A percentile compares a stretch with the other conserved stretches of the same genome.
These are phyloP conservation scores for Phyllostachys edulis DNA, from an alignment of 176 grass and related monocot genomes.

Conservation along the genomic window DNA sequence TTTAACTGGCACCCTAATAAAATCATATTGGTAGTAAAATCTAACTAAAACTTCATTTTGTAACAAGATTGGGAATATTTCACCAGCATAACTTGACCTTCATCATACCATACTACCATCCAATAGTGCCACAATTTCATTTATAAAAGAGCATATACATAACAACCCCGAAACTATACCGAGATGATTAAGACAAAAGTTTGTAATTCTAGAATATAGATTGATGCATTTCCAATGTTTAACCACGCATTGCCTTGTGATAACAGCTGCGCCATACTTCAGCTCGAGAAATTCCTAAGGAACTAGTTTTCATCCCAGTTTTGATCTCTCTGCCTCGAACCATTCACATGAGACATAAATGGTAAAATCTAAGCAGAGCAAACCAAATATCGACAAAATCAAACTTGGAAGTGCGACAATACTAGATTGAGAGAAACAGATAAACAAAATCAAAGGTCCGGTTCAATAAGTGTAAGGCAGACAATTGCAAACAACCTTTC, in stretches of 20 bases:
- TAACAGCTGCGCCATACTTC: background rate
- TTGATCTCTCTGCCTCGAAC: background rate
- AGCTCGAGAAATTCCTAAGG: background rate
- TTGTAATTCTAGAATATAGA: background rate
- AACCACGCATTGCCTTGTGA: background rate
- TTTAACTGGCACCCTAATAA: conserved; percentile 14
- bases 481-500: background rate
- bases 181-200: background rate
- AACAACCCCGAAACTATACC: background rate
- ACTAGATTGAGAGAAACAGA: background rate
- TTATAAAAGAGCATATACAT: background rate
- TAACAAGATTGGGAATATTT: background rate
- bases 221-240: background rate
- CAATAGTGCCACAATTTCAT: conserved; percentile 8
- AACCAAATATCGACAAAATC: background rate
- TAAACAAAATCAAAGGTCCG: background rate
- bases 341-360: background rate
- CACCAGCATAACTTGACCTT: background rate
- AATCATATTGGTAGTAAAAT: conserved; percentile 9
- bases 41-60: conserved; percentile 5
- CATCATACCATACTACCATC: background rate
- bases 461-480: background rate
- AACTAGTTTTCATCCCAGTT: conserved; percentile 3
- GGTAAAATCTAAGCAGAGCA: background rate
- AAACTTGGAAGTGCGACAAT: background rate